Conservation (phyloP, 805 yeast genomes). For the Metschnikowia drakensbergensis region DNA sequence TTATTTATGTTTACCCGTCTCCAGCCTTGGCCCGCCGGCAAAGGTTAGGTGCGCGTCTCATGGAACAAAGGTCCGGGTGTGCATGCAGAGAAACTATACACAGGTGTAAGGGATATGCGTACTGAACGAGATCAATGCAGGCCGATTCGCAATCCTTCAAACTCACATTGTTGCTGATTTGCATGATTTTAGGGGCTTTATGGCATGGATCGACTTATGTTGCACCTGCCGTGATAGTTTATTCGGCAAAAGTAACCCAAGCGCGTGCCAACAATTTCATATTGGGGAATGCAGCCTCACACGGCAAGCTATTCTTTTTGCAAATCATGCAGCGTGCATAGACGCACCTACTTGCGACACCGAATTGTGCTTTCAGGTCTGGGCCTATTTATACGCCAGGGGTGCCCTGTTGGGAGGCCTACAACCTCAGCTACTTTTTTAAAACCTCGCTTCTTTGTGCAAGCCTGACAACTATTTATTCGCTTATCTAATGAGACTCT, state of each 20-base stretch:
- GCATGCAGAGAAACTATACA: neutral
- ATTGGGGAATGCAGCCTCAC: neutral
- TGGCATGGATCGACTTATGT: too few relatives aligned
- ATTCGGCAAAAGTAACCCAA: neutral
- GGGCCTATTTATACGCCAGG: conserved; percentile 1
- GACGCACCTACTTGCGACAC: conserved; percentile 1
- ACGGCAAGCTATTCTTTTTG: neutral
- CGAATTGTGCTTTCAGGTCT: neutral
- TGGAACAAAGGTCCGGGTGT: neutral
- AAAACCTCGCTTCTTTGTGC: neutral
- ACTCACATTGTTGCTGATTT: too few relatives aligned
- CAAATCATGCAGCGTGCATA: neutral
- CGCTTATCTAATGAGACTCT: conserved; percentile 6
- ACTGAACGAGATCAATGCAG: neutral
- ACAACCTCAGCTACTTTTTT: neutral
- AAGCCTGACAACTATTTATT: neutral
- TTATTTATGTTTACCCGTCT: conserved; percentile 2
- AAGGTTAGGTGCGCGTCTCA: neutral
- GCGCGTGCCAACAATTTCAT: neutral
- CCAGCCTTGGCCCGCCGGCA: neutral
- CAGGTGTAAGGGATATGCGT: conserved; percentile 3
- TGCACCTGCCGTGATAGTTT: too few relatives aligned
- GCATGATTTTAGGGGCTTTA: too few relatives aligned
- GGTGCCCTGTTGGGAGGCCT: neutral
- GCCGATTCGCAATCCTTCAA: neutral